These are phyloP conservation scores for Backusella tuberculispora DNA, from an alignment of 192 early-diverging fungal species.

Conservation along the genomic window DNA sequence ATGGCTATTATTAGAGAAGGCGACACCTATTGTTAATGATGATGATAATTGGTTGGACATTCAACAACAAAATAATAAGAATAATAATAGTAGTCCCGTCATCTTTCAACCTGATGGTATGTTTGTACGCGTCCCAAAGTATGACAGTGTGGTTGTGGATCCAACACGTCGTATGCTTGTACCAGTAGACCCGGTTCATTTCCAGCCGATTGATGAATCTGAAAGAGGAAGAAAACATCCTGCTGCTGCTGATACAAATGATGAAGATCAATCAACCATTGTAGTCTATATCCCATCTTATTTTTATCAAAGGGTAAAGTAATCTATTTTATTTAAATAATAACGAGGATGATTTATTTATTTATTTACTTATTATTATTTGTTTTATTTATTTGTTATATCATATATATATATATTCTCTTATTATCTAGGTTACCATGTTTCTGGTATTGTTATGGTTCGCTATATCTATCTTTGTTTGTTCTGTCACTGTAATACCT, in stretches of 20 bases:
- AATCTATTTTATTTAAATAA: no score
- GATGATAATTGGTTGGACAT: constrained; percentile 53
- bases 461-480: constrained; percentile 52
- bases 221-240: constrained; percentile 66
- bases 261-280: constrained; percentile 67
- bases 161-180: constrained; percentile 84
- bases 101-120: constrained; percentile 64
- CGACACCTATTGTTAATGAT: constrained; percentile 17
- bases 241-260: constrained; percentile 46
- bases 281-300: constrained; percentile 83
- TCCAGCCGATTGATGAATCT: constrained; percentile 55
- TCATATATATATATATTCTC: background rate
- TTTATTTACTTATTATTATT: background rate
- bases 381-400: background rate
- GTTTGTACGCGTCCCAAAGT: constrained; percentile 83
- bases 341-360: background rate
- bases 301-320: constrained; percentile 61
- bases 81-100: constrained; percentile 48
- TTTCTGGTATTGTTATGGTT: constrained; percentile 60
- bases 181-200: constrained; percentile 62
- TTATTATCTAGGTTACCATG: constrained; percentile 35
- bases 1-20: constrained; percentile 52
- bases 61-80: constrained; percentile 47
- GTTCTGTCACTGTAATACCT: constrained; percentile 53
- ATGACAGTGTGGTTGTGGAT: constrained; percentile 82